Conservation (phyloP, 164 flowering plant species). For the Chimonanthus salicifolius region DNA sequence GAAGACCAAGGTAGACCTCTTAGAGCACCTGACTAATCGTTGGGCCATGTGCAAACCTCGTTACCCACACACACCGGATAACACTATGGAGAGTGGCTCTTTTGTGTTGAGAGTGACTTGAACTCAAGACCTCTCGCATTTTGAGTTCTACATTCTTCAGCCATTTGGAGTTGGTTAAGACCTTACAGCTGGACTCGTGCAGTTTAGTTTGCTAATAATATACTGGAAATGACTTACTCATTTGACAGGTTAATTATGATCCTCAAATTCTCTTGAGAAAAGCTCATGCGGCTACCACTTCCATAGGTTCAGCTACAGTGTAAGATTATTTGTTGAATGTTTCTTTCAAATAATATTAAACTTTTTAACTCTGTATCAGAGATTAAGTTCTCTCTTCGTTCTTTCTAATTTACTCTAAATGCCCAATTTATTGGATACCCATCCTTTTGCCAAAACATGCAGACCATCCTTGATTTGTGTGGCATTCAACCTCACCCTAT, state of each 20-base stretch:
- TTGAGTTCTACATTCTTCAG: background rate
- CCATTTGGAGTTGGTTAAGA: background rate
- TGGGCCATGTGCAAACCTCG: too few species aligned
- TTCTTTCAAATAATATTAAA: background rate
- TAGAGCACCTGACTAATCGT: too few species aligned
- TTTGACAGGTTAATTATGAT: constrained; percentile 57
- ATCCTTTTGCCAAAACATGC: background rate
- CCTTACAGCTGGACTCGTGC: background rate
- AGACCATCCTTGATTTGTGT: background rate
- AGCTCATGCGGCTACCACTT: constrained; percentile 83
- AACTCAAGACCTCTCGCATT: too few species aligned
- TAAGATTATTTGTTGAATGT: constrained; percentile 28
- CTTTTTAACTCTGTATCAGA: background rate
- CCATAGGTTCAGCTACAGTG: constrained; percentile 92
- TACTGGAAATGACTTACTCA: constrained; percentile 3
- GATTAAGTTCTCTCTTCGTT: too few species aligned
- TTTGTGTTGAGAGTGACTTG: too few species aligned
- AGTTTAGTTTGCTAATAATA: constrained; percentile 2
- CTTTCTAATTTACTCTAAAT: background rate
- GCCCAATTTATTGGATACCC: background rate
- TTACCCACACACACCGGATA: too few species aligned
- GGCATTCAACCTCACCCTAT: background rate
- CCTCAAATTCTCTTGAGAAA: constrained; percentile 66
- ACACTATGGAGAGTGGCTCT: too few species aligned
- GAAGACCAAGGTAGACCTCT: too few species aligned